Evolutionary conservation across 768 basidiomycete genomes (phyloP).

Genomic region (Lepiota subincarnata): DNA sequence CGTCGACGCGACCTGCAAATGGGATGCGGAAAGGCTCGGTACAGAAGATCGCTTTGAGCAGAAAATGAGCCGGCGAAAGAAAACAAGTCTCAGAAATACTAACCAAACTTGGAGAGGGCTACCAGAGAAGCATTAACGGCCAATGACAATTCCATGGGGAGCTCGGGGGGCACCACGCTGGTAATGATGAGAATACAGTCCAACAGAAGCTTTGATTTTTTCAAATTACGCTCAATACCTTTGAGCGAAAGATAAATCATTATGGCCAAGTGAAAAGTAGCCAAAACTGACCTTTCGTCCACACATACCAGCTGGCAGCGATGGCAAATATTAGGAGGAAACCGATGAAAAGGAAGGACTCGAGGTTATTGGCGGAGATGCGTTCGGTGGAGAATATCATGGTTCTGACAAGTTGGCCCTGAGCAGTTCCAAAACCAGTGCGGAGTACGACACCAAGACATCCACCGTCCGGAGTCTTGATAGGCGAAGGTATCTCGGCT

Average conservation of each 20-base stretch:
- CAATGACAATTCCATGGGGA: slow-evolving; percentile 96
- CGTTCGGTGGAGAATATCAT: slow-evolving; percentile 99
- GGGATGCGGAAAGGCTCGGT: slow-evolving; percentile 99
- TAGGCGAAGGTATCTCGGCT: slow-evolving; percentile 35
- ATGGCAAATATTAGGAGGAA: slow-evolving; percentile 97
- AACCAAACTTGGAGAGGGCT: slow-evolving; percentile 89
- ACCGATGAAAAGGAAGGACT: slow-evolving; percentile 96
- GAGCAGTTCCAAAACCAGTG: slow-evolving; percentile 96
- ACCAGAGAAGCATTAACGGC: slow-evolving; percentile 96
- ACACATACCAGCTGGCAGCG: slow-evolving; percentile 97
- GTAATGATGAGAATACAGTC: slow-evolving; percentile 97
- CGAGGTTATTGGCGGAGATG: slow-evolving; percentile 92
- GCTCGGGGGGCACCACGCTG: slow-evolving; percentile 94
- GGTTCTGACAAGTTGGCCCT: slow-evolving; percentile 94
- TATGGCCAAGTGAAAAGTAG: background rate
- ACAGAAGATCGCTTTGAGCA: slow-evolving; percentile 86
- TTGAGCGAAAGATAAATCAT: background rate
- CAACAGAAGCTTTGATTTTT: slow-evolving; percentile 90
- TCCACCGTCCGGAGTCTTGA: slow-evolving; percentile 84
- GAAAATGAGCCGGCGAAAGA: background rate
- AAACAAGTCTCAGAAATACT: slow-evolving; percentile 21
- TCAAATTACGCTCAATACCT: slow-evolving; percentile 90
- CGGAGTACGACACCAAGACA: slow-evolving; percentile 90
- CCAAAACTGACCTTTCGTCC: slow-evolving; percentile 74
- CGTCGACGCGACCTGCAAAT: slow-evolving; percentile 90